These are phyloP conservation scores for Ashbya aceris DNA, from an alignment of 1,139 yeast genomes.

Conservation along the genomic window DNA sequence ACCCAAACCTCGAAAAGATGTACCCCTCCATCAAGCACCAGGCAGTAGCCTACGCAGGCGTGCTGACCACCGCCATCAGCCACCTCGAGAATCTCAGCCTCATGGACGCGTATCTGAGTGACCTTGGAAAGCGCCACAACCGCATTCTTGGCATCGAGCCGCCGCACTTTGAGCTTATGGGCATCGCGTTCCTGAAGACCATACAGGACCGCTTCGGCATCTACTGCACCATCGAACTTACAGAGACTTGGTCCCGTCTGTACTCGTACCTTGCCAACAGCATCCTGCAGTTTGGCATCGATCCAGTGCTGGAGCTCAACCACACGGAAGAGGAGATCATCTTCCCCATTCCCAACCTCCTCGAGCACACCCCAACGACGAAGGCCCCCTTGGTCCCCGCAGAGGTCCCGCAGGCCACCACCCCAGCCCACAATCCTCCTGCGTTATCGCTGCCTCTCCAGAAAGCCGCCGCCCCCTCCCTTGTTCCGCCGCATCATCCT, in stretches of 20 bases:
- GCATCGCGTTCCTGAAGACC: constrained; percentile 66
- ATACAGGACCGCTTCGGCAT: constrained; percentile 58
- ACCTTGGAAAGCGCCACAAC: constrained; percentile 67
- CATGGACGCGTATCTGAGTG: constrained; percentile 52
- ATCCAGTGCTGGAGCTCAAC: constrained; percentile 38
- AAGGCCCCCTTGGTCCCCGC: background rate
- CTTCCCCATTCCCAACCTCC: constrained; percentile 10
- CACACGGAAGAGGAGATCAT: constrained; percentile 10
- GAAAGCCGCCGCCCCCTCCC: too few species aligned
- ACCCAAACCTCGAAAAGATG: constrained; percentile 43
- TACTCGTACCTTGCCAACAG: constrained; percentile 51
- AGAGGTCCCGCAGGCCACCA: too few species aligned
- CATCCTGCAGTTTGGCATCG: constrained; percentile 55
- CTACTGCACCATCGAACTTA: constrained; percentile 40
- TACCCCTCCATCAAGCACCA: constrained; percentile 63
- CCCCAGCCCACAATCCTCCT: too few species aligned
- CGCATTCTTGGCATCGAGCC: constrained; percentile 70
- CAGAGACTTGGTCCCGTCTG: constrained; percentile 62
- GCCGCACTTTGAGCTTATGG: constrained; percentile 66
- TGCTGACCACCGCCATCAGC: constrained; percentile 52
- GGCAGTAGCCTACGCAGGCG: constrained; percentile 75
- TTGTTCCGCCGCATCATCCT: too few species aligned
- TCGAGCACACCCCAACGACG: constrained; percentile 6
- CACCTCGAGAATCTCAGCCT: constrained; percentile 35
- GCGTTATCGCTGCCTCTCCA: too few species aligned